These are phyloP conservation scores for Nicotiana attenuata DNA, from an alignment of 257 asterid genomes.

Conservation along the genomic window DNA sequence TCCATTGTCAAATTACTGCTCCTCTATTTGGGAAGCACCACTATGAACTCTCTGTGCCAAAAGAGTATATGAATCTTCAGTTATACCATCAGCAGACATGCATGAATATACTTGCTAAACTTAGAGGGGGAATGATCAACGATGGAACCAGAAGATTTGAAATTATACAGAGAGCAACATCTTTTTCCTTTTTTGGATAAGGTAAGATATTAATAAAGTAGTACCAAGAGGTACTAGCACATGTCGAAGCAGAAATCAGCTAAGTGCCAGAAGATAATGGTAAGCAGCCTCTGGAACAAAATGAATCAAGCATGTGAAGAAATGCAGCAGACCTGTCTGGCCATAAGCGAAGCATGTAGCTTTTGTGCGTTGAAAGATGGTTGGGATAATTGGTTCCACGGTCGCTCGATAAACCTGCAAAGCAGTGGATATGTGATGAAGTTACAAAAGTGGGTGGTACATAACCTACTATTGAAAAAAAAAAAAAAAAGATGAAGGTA, in stretches of 20 bases:
- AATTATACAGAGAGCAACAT: neutral
- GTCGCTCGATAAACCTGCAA: constrained; percentile 83
- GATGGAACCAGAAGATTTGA: neutral
- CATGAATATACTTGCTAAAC: neutral
- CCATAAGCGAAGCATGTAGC: constrained; percentile 99
- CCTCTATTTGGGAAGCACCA: neutral
- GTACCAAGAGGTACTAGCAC: constrained; percentile 1
- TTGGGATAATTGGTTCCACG: constrained; percentile 97
- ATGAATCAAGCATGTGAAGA: constrained; percentile 1
- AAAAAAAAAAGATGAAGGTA: neutral
- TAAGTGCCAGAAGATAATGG: neutral
- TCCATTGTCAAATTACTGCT: neutral
- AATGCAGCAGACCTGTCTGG: constrained; percentile 70
- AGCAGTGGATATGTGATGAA: constrained; percentile 12
- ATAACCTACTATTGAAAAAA: neutral
- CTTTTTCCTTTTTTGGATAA: neutral
- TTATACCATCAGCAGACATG: neutral
- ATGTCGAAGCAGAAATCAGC: neutral
- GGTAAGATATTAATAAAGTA: neutral
- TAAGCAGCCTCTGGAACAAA: neutral
- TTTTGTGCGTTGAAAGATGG: constrained; percentile 90
- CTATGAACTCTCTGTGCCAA: neutral
- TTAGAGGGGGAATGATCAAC: neutral
- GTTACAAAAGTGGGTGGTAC: neutral
- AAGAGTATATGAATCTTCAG: neutral